A percentile compares a stretch with the other conserved stretches of the same genome.
These are phyloP conservation scores for Cetraspora pellucida DNA, from an alignment of 192 early-diverging fungal genomes.

Conservation along the genomic window DNA sequence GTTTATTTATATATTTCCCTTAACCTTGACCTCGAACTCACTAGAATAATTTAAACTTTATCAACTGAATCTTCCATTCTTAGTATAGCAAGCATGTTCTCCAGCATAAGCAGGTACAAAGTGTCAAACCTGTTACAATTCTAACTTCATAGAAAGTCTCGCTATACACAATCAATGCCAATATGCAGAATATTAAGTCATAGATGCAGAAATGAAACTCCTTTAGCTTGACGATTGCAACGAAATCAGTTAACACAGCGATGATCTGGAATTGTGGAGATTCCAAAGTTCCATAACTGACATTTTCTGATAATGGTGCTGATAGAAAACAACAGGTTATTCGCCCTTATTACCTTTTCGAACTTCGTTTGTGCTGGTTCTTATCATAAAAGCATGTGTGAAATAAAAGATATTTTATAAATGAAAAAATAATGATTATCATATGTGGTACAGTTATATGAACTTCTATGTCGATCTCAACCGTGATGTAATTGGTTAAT, in stretches of 20 bases:
- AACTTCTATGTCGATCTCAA: no score
- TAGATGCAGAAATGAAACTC: no score
- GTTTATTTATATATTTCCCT: constrained; percentile 10
- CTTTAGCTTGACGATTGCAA: background rate
- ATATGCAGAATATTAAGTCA: no score
- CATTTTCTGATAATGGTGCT: background rate
- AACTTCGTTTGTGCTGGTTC: constrained; percentile 5
- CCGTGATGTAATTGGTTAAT: no score
- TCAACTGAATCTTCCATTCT: background rate
- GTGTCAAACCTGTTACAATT: constrained; percentile 8
- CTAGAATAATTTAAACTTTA: background rate
- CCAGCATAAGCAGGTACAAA: background rate
- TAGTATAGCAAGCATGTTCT: background rate
- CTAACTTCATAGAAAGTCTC: no score
- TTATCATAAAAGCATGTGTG: constrained; percentile 14
- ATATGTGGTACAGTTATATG: no score
- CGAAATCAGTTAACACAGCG: background rate
- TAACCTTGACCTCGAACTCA: background rate
- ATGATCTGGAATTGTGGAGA: constrained; percentile 1
- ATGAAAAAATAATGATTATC: no score
- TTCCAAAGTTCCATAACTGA: background rate
- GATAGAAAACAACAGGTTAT: background rate
- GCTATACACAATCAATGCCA: no score
- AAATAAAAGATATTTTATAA: no score
- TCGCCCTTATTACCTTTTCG: constrained; percentile 17